Evolutionary conservation across 495 filamentous ascomycete genomes (phyloP).

Genomic region (Lophiostoma macrostomum): DNA sequence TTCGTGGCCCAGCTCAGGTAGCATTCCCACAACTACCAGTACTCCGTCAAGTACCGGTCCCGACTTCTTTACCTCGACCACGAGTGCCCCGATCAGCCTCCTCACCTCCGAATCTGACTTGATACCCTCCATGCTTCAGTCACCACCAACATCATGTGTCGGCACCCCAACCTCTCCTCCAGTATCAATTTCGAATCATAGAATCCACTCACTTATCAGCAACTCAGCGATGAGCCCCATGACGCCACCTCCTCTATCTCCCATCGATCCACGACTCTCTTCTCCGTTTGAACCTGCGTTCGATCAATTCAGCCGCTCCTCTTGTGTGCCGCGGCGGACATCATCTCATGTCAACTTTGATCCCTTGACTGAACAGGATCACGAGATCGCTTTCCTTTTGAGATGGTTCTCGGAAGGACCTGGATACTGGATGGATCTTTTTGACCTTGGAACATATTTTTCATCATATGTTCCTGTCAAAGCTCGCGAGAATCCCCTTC

Average conservation of each 20-base stretch:
- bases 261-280: conserved; percentile 47
- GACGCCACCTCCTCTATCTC: too few species aligned
- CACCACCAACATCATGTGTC: conserved; percentile 37
- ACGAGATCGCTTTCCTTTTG: conserved; percentile 58
- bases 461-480: conserved; percentile 57
- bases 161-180: conserved; percentile 42
- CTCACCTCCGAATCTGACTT: not conserved
- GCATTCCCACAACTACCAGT: conserved; percentile 28
- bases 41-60: conserved; percentile 47
- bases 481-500: conserved; percentile 54
- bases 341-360: conserved; percentile 1
- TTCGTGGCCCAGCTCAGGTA: conserved; percentile 17
- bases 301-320: conserved; percentile 12
- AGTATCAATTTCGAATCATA: conserved; percentile 46
- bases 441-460: conserved; percentile 60
- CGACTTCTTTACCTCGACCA: conserved; percentile 1
- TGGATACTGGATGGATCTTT: conserved; percentile 65
- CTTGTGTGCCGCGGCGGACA: not conserved
- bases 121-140: conserved; percentile 11
- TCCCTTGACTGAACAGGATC: conserved; percentile 39
- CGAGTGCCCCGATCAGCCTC: conserved; percentile 2
- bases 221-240: conserved; percentile 49
- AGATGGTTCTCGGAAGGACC: conserved; percentile 61
- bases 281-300: conserved; percentile 34
- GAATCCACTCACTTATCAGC: conserved; percentile 59